Percentiles rank a stretch among this genome's conserved stretches.
phyloP scores from a whole-genome alignment of 73 alveolate species.

The Tetrahymena borealis region DNA sequence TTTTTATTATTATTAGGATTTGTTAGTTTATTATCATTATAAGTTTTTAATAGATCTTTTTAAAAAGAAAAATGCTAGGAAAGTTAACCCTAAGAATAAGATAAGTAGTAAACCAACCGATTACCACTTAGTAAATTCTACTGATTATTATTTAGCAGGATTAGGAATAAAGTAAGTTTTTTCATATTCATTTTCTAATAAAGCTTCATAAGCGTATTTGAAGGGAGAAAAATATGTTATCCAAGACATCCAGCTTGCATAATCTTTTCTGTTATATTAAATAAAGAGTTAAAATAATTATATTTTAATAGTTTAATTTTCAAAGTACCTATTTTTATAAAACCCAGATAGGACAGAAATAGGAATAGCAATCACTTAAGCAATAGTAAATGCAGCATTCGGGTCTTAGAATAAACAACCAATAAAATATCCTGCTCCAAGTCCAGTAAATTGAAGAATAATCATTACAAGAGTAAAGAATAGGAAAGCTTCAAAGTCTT shows the following conservation, averaged over 20 bases:
- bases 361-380: background rate
- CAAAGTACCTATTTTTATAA: background rate
- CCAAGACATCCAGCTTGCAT: conserved; percentile 56
- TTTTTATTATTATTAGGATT: too few species aligned
- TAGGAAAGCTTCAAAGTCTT: background rate
- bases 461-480: background rate
- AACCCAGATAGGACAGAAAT: background rate
- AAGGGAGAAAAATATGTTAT: conserved; percentile 58
- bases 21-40: too few species aligned
- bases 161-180: too few species aligned
- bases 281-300: background rate
- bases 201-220: conserved; percentile 51
- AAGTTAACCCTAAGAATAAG: too few species aligned
- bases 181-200: conserved; percentile 43
- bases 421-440: background rate
- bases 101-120: too few species aligned
- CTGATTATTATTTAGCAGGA: too few species aligned
- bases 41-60: too few species aligned
- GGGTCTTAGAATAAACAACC: background rate
- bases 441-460: background rate
- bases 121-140: too few species aligned
- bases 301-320: background rate
- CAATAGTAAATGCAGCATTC: background rate
- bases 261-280: too few species aligned
- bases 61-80: too few species aligned